Evolutionary conservation across 805 yeast genomes (phyloP).

Genomic region (Barnettozyma californica): DNA sequence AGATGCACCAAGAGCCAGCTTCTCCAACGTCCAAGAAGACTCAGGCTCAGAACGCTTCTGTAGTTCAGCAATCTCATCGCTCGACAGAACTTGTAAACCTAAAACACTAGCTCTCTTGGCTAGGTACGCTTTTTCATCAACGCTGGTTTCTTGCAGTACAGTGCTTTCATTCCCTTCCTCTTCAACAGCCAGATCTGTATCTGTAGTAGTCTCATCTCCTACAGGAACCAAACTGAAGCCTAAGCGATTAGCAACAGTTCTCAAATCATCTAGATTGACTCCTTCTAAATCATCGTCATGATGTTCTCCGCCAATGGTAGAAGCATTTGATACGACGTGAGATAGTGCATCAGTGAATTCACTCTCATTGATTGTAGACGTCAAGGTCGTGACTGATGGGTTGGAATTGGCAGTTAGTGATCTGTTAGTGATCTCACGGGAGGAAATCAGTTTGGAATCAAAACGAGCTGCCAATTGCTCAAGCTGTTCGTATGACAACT

Average conservation of each 20-base stretch:
- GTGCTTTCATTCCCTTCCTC: conserved; percentile 14
- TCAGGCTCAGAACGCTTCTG: neutral
- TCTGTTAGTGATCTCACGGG: conserved; percentile 4
- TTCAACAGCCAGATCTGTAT: conserved; percentile 1
- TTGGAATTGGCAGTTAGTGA: conserved; percentile 14
- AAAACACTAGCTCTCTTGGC: conserved; percentile 13
- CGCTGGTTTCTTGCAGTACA: conserved; percentile 4
- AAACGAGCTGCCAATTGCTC: conserved; percentile 30
- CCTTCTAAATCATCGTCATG: conserved; percentile 1
- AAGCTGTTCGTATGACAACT: conserved; percentile 27
- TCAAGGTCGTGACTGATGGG: conserved; percentile 21
- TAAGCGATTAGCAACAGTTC: conserved; percentile 14
- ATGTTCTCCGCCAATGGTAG: conserved; percentile 17
- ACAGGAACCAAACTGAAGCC: conserved; percentile 17
- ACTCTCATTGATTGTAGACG: conserved; percentile 24
- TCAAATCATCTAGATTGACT: conserved; percentile 15
- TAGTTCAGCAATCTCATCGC: conserved; percentile 4
- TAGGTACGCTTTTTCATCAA: conserved; percentile 8
- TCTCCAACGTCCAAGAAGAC: conserved; percentile 1
- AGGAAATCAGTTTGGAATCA: conserved; percentile 32
- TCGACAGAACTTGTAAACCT: conserved; percentile 11
- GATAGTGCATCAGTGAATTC: conserved; percentile 28
- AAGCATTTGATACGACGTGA: conserved; percentile 22
- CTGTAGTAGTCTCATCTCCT: conserved; percentile 14
- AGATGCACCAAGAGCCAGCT: conserved; percentile 7